A percentile compares a stretch with the other conserved stretches of the same genome.
Conservation (phyloP, 163 green algal species). For the Smithsoniella earleae region DNA sequence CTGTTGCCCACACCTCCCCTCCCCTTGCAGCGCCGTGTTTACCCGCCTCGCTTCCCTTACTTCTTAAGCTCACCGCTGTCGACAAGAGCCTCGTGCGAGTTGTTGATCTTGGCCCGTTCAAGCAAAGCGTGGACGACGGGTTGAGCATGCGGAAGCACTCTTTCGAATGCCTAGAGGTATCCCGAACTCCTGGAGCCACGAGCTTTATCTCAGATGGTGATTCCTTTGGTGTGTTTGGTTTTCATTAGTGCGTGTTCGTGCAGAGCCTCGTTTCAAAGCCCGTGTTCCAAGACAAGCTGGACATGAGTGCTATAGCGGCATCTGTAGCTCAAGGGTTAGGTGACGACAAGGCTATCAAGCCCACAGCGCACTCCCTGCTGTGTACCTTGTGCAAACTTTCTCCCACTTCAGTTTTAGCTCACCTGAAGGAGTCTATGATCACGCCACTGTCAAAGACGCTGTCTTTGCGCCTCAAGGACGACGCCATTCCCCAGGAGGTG, state of each 20-base stretch:
- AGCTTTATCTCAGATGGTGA: neutral
- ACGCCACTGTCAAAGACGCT: constrained; percentile 13
- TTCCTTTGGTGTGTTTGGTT: neutral
- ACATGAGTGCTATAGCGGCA: constrained; percentile 4
- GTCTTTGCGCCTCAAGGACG: neutral
- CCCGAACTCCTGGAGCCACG: neutral
- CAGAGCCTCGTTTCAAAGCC: neutral
- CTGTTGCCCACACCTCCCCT: constrained; percentile 38
- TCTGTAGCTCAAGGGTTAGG: neutral
- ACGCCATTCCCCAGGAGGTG: constrained; percentile 28
- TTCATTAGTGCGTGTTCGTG: neutral
- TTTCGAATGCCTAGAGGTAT: constrained; percentile 81
- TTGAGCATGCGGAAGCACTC: constrained; percentile 90
- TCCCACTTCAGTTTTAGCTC: neutral
- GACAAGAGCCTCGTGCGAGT: constrained; percentile 54
- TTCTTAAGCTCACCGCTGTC: constrained; percentile 75
- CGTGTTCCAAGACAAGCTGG: constrained; percentile 27
- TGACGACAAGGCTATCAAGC: constrained; percentile 30
- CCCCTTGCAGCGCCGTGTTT: constrained; percentile 61
- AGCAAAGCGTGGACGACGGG: constrained; percentile 83
- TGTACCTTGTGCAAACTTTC: neutral
- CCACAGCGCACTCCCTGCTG: constrained; percentile 12
- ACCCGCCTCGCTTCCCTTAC: constrained; percentile 57
- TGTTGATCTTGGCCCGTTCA: constrained; percentile 94
- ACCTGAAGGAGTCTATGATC: constrained; percentile 22